Base-by-base conservation (phyloP, 2,329 filamentous ascomycete species). In the Diaporthe sp. region DNA sequence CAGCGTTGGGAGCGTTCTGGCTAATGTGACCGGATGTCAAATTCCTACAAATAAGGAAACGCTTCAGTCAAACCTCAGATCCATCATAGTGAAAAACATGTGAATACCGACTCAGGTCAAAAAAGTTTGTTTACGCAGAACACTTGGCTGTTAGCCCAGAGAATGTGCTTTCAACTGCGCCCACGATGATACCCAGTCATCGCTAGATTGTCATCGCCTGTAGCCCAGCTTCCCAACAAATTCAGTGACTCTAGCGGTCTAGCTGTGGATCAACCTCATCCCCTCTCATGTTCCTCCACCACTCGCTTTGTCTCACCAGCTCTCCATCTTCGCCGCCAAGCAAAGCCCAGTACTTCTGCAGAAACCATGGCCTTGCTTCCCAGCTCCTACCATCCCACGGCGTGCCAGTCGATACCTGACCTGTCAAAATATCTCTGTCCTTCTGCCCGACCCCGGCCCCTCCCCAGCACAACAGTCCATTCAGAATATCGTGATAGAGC, bases 381-480 rank as follows among this genome's bases (percentile, higher is more conserved):
- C 76, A 77, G 33, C 74, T 76, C 22, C 76, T 52, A 1, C 54
- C 40, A 13, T 81, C 80, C 80, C 80, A 81, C 2, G 80, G 79
- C 9, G 78, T 77, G n/a, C 80, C 80, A 5, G 75, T 75, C 1
- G 76, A 76, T 30, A 71, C 40, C 2, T 57, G 47, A 17, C 77
- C 77, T 6, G 72, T 78, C 9, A 70, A 72, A 15, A 22, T 40
- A 1, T 76, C 76, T 66, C 45, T 71, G 28, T 69, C 79, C 42
- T 10, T 76, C 50, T 38, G 76, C 2, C 71, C 60, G 2, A 76
- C 57, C 17, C 77, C 75, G 2, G 74, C 71, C 0, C 76, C 75
- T 17, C 80, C 80, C 80, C 80, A 79, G 64, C 78, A 79, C 2
- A 78, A 72, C 25, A 82, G 45, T 22, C 81, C 77, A 55, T 76